phyloP scores from a whole-genome alignment of 768 basidiomycete genomes.

The Hericium rajendrae region DNA sequence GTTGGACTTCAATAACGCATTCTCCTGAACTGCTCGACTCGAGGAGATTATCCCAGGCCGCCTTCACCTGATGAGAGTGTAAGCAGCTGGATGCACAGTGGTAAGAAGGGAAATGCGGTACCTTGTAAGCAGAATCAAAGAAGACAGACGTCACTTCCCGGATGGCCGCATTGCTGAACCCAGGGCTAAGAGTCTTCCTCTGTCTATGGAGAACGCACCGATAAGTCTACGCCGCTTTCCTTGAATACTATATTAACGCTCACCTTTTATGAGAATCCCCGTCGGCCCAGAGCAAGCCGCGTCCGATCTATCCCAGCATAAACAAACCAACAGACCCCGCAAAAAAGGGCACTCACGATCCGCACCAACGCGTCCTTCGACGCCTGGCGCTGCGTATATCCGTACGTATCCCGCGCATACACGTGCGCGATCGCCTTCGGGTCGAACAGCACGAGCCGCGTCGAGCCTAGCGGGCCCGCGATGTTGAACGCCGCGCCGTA shows the following conservation, averaged over 20 bases:
- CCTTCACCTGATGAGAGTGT: not conserved
- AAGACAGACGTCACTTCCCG: constrained; percentile 37
- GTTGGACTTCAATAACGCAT: not conserved
- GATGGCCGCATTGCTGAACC: constrained; percentile 44
- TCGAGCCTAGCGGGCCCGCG: constrained; percentile 19
- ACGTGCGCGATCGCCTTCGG: constrained; percentile 42
- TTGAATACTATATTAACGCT: not conserved
- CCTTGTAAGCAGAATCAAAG: constrained; percentile 44
- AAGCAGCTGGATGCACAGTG: too few species aligned
- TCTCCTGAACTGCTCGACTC: not conserved
- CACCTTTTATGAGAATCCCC: not conserved
- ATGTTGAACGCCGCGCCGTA: constrained; percentile 39
- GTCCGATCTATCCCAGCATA: not conserved
- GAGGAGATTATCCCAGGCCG: not conserved
- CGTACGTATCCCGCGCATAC: constrained; percentile 38
- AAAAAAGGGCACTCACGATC: constrained; percentile 21
- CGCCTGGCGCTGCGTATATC: constrained; percentile 33
- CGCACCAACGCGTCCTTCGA: constrained; percentile 26
- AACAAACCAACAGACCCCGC: not conserved
- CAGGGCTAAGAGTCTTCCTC: constrained; percentile 39
- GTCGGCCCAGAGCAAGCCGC: not conserved
- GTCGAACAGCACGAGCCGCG: constrained; percentile 16
- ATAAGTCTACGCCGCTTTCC: not conserved
- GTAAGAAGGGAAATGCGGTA: constrained; percentile 5
- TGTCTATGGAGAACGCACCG: constrained; percentile 20